These are phyloP conservation scores for Wallacemonas rigidus DNA, from an alignment of 208 protist genomes.

Conservation along the genomic window DNA sequence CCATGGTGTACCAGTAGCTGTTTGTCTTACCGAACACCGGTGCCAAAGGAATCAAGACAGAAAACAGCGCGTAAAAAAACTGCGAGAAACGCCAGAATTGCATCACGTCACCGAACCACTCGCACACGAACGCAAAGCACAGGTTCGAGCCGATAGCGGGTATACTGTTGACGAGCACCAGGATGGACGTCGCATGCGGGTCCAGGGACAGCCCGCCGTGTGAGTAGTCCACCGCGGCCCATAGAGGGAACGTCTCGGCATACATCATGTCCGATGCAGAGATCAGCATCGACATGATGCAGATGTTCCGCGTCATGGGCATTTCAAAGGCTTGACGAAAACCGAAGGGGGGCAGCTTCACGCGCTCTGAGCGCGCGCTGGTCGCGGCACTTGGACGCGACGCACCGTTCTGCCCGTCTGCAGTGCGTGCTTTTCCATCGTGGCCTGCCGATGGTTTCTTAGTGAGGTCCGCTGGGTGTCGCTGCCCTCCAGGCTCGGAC, in stretches of 20 bases:
- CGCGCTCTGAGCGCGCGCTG: not conserved
- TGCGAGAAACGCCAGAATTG: constrained; percentile 48
- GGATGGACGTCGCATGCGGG: constrained; percentile 26
- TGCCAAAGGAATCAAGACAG: constrained; percentile 36
- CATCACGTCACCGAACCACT: constrained; percentile 30
- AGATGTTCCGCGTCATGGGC: constrained; percentile 46
- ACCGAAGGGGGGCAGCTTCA: constrained; percentile 43
- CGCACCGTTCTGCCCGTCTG: not conserved
- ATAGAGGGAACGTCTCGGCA: constrained; percentile 62
- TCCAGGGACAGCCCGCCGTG: constrained; percentile 43
- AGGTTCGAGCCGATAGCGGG: constrained; percentile 61
- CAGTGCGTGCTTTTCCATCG: not conserved
- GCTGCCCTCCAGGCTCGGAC: too few species aligned
- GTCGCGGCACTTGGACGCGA: not conserved
- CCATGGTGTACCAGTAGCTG: constrained; percentile 49
- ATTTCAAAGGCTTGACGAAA: constrained; percentile 57
- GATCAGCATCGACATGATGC: constrained; percentile 73
- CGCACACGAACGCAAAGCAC: constrained; percentile 36
- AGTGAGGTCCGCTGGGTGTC: too few species aligned
- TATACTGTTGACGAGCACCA: constrained; percentile 51
- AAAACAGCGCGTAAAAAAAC: constrained; percentile 28
- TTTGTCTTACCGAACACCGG: constrained; percentile 19
- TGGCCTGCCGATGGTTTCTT: too few species aligned
- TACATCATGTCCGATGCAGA: constrained; percentile 62
- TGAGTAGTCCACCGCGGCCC: constrained; percentile 33